phyloP scores from a whole-genome alignment of 1,284 basidiomycete genomes.

The Lignosus rhinocerotis region DNA sequence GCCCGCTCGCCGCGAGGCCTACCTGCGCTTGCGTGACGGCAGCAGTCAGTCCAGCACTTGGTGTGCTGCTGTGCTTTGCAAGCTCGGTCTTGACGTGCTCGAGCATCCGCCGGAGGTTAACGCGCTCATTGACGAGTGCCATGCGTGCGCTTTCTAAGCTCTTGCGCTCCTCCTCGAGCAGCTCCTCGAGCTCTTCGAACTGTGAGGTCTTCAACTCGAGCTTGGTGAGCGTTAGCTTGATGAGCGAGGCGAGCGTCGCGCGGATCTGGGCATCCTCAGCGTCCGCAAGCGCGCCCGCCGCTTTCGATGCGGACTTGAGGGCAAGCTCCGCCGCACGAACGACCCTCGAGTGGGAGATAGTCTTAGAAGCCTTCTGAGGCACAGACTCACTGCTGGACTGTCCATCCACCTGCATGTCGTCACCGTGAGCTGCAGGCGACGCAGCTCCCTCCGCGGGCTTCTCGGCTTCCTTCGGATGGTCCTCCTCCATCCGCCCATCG shows the following conservation, averaged over 20 bases:
- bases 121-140: slow-evolving; percentile 66
- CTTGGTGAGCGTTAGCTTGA: slow-evolving; percentile 91
- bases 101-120: slow-evolving; percentile 63
- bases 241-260: slow-evolving; percentile 79
- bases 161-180: slow-evolving; percentile 84
- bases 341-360: slow-evolving; percentile 73
- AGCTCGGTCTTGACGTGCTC: slow-evolving; percentile 66
- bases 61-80: slow-evolving; percentile 42
- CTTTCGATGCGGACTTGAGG: slow-evolving; percentile 87
- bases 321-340: slow-evolving; percentile 82
- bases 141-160: slow-evolving; percentile 71
- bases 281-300: slow-evolving; percentile 81
- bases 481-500: slow-evolving; percentile 40
- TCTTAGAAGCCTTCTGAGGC: slow-evolving; percentile 35
- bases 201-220: slow-evolving; percentile 92
- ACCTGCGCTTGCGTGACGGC: slow-evolving; percentile 38
- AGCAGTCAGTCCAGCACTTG: slow-evolving; percentile 25
- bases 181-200: slow-evolving; percentile 89
- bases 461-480: slow-evolving; percentile 23
- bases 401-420: slow-evolving; percentile 45
- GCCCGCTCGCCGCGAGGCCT: slow-evolving; percentile 51
- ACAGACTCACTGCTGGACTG: slow-evolving; percentile 24
- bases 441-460: slow-evolving; percentile 18
- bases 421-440: slow-evolving; percentile 20
- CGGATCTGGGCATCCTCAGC: slow-evolving; percentile 86